A percentile compares a stretch with the other conserved stretches of the same genome.
These are phyloP conservation scores for Mortierella sp. DNA, from an alignment of 371 early-diverging fungal species.

Conservation along the genomic window DNA sequence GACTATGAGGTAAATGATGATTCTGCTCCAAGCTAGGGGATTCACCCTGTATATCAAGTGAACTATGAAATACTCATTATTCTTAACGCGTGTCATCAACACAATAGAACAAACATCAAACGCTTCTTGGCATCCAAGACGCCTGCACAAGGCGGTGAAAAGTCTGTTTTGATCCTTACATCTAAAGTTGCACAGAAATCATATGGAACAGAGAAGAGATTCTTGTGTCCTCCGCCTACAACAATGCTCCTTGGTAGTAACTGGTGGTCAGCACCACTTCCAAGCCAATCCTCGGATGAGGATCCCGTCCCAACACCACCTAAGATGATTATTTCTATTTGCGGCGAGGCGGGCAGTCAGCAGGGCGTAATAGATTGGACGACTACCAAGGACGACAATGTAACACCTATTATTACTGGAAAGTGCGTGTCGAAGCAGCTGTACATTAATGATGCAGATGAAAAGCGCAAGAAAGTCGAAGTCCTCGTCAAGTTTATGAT, in stretches of 20 bases:
- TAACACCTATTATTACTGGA: conserved; percentile 62
- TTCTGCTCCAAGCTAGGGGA: background rate
- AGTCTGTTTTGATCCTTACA: conserved; percentile 78
- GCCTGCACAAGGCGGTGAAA: conserved; percentile 68
- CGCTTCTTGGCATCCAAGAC: conserved; percentile 59
- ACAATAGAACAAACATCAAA: conserved; percentile 57
- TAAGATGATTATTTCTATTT: conserved; percentile 56
- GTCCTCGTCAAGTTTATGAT: conserved; percentile 78
- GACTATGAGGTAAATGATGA: conserved; percentile 34
- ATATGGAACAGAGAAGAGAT: conserved; percentile 89
- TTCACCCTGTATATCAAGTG: no score
- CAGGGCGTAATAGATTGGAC: conserved; percentile 60
- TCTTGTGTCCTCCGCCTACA: conserved; percentile 87
- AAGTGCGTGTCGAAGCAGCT: conserved; percentile 87
- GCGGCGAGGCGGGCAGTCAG: conserved; percentile 56
- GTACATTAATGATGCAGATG: conserved; percentile 87
- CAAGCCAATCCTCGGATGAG: conserved; percentile 18
- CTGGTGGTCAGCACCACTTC: conserved; percentile 67
- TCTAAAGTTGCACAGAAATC: conserved; percentile 89
- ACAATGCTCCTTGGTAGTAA: conserved; percentile 78
- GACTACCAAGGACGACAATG: conserved; percentile 46
- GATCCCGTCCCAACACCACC: conserved; percentile 38
- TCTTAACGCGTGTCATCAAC: background rate
- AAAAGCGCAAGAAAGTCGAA: conserved; percentile 83
- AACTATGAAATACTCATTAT: background rate